A percentile compares a stretch with the other conserved stretches of the same genome.
phyloP scores from a whole-genome alignment of 2,329 filamentous ascomycete genomes.

The Thelonectria discophora region DNA sequence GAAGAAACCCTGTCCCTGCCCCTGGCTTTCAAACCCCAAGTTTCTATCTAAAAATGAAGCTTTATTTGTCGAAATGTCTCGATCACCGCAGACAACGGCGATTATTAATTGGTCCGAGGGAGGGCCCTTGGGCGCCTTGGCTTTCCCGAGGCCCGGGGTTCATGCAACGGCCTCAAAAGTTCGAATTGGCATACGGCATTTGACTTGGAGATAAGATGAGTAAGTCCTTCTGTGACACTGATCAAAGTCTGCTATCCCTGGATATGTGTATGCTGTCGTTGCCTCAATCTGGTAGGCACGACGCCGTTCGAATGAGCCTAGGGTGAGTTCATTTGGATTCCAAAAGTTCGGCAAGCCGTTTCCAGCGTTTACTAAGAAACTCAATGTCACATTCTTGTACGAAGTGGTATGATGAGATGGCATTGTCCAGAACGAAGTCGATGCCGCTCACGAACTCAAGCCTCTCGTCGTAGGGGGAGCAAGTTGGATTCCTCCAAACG shows the following conservation, averaged over 20 bases:
- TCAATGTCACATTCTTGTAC: background rate
- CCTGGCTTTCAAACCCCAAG: background rate
- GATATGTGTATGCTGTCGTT: too few species aligned
- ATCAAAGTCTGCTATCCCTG: too few species aligned
- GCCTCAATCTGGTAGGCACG: too few species aligned
- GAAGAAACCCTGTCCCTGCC: background rate
- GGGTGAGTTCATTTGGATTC: background rate
- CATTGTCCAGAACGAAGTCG: background rate
- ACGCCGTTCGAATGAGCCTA: background rate
- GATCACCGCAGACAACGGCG: slow-evolving; percentile 21
- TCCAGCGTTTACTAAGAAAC: background rate
- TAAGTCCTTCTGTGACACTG: too few species aligned
- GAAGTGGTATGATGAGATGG: background rate
- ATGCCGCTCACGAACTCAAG: background rate
- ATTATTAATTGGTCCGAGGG: slow-evolving; percentile 15
- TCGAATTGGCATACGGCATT: too few species aligned
- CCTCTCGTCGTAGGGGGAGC: too few species aligned
- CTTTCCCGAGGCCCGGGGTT: background rate
- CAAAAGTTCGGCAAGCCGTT: background rate
- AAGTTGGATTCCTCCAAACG: too few species aligned
- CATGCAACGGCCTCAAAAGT: too few species aligned
- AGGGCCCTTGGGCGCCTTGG: slow-evolving; percentile 11
- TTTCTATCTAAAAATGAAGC: slow-evolving; percentile 15
- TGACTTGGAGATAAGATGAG: too few species aligned
- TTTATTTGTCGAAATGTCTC: slow-evolving; percentile 16